Evolutionary conservation across 345 rosid genomes (phyloP).

Genomic region (Euphorbia pulcherrima): DNA sequence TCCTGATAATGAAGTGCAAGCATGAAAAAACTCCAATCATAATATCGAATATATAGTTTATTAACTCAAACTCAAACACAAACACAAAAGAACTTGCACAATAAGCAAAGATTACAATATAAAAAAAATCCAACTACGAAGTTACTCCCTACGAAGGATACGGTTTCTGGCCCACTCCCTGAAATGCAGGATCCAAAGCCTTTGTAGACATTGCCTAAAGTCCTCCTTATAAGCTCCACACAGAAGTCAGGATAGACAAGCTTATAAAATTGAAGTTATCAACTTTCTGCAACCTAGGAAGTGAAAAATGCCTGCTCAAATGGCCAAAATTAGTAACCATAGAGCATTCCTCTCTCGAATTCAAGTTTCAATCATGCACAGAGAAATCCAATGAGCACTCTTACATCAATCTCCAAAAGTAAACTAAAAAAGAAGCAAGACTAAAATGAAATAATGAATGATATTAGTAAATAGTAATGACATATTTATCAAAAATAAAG

Average conservation of each 20-base stretch:
- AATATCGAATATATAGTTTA: background rate
- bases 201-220: conserved; percentile 61
- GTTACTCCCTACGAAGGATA: conserved; percentile 47
- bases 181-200: conserved; percentile 89
- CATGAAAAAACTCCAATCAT: background rate
- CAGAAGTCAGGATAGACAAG: conserved; percentile 2
- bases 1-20: conserved; percentile 16
- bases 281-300: conserved; percentile 12
- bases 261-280: conserved; percentile 12
- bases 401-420: background rate
- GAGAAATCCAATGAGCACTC: background rate
- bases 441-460: no score
- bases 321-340: conserved; percentile 9
- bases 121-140: conserved; percentile 7
- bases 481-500: background rate
- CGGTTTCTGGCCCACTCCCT: conserved; percentile 91
- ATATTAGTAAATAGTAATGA: background rate
- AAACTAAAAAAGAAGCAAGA: background rate
- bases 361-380: background rate
- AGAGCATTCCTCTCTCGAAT: background rate
- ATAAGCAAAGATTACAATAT: background rate
- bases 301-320: conserved; percentile 17
- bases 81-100: background rate
- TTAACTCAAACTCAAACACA: background rate
- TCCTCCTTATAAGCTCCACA: conserved; percentile 17